phyloP scores from a whole-genome alignment of 495 filamentous ascomycete species.

The Jackrogersella minutella region DNA sequence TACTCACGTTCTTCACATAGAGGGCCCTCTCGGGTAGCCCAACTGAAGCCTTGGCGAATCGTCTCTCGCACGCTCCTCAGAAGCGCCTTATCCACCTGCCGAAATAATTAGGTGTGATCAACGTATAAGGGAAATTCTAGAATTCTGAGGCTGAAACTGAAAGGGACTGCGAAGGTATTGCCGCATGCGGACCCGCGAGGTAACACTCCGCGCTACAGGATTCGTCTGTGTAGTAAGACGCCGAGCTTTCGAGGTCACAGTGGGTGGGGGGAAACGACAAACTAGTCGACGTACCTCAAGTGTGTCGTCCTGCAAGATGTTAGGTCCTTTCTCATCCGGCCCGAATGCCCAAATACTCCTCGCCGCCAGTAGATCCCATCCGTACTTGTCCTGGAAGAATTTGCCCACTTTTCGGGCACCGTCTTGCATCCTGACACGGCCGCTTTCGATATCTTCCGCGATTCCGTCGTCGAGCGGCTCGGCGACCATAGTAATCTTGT shows the following conservation, averaged over 20 bases:
- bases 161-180: slow-evolving; percentile 26
- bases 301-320: slow-evolving; percentile 97
- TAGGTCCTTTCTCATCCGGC: slow-evolving; percentile 92
- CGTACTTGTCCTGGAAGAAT: slow-evolving; percentile 97
- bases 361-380: slow-evolving; percentile 93
- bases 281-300: slow-evolving; percentile 65
- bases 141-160: slow-evolving; percentile 39
- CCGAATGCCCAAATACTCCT: slow-evolving; percentile 99
- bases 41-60: slow-evolving; percentile 93
- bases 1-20: slow-evolving; percentile 96
- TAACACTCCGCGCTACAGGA: slow-evolving; percentile 30
- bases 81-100: slow-evolving; percentile 85
- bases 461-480: slow-evolving; percentile 95
- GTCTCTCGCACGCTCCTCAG: slow-evolving; percentile 88
- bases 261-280: slow-evolving; percentile 31
- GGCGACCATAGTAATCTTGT: slow-evolving; percentile 98
- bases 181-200: slow-evolving; percentile 39
- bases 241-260: slow-evolving; percentile 43
- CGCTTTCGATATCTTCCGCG: slow-evolving; percentile 92
- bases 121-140: slow-evolving; percentile 34
- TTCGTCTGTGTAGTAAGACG: slow-evolving; percentile 41
- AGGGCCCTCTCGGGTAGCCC: slow-evolving; percentile 94
- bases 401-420: slow-evolving; percentile 92
- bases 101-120: slow-evolving; percentile 45
- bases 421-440: slow-evolving; percentile 89